Conservation (phyloP, 257 asterid genomes). For the Nicotiana attenuata region DNA sequence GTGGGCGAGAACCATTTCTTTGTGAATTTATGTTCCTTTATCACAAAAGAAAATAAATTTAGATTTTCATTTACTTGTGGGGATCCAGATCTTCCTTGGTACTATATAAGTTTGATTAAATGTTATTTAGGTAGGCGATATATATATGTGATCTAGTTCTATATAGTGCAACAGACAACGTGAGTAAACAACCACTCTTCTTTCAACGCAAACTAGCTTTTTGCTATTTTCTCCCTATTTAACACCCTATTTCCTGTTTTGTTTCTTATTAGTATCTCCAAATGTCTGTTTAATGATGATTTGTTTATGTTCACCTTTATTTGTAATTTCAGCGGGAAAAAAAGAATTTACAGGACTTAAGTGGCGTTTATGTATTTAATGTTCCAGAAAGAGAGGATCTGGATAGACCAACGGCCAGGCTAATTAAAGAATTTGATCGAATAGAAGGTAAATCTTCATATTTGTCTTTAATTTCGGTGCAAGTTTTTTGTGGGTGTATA, state of each 20-base stretch:
- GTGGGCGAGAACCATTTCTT: neutral
- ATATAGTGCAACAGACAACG: neutral
- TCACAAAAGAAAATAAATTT: too few relatives aligned
- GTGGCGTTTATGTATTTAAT: conserved; percentile 80
- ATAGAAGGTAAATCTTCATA: conserved; percentile 44
- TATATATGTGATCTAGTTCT: neutral
- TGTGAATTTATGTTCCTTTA: neutral
- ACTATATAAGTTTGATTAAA: neutral
- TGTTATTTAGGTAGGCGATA: neutral
- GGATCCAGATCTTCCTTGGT: neutral
- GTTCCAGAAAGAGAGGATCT: conserved; percentile 89
- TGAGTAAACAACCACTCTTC: neutral
- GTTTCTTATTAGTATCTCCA: neutral
- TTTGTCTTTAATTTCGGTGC: neutral
- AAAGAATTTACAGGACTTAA: conserved; percentile 83
- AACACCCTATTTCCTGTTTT: neutral
- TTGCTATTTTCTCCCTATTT: neutral
- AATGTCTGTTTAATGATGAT: neutral
- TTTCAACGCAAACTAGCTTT: neutral
- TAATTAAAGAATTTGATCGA: conserved; percentile 79
- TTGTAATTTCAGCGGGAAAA: conserved; percentile 66
- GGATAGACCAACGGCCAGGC: conserved; percentile 90
- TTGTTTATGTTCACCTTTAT: conserved; percentile 20
- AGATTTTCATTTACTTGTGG: neutral
- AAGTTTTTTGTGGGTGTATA: neutral